Conservation (phyloP, 2,329 filamentous ascomycete species). For the Elsinoe necatrix region DNA sequence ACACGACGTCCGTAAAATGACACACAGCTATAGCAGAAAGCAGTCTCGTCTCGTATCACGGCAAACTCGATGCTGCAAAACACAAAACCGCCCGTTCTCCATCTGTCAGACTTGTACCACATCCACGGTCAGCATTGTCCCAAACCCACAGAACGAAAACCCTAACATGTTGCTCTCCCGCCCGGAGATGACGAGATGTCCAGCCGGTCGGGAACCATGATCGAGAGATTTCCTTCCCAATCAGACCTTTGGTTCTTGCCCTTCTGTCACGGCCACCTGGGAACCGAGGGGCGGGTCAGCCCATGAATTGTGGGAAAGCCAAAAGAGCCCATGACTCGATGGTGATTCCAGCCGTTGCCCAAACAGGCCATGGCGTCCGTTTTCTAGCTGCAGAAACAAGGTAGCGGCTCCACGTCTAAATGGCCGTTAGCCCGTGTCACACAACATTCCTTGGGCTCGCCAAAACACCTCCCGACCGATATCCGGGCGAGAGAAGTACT, state of each 20-base stretch:
- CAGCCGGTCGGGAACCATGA: constrained; percentile 11
- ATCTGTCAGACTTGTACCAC: constrained; percentile 12
- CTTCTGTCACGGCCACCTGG: neutral
- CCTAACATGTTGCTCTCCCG: constrained; percentile 11
- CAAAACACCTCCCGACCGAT: constrained; percentile 5
- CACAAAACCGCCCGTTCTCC: neutral
- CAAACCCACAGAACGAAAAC: neutral
- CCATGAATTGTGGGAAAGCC: neutral
- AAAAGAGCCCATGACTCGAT: constrained; percentile 6
- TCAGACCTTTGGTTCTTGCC: neutral
- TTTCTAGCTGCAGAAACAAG: constrained; percentile 10
- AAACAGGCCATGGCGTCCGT: neutral
- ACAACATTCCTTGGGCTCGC: neutral
- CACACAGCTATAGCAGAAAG: neutral
- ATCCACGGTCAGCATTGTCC: neutral
- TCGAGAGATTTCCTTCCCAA: neutral
- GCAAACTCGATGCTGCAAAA: neutral
- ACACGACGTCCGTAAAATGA: neutral
- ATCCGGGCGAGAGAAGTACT: constrained; percentile 3
- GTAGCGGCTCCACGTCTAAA: constrained; percentile 13
- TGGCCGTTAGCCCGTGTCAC: constrained; percentile 8
- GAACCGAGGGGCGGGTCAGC: constrained; percentile 8
- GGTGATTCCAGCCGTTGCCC: constrained; percentile 2
- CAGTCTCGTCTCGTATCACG: neutral
- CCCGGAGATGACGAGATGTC: constrained; percentile 10